Percentiles rank a stretch among this genome's conserved stretches.
phyloP scores from a whole-genome alignment of 2,329 filamentous ascomycete species.

The Chrysoporthe deuterocubensis region DNA sequence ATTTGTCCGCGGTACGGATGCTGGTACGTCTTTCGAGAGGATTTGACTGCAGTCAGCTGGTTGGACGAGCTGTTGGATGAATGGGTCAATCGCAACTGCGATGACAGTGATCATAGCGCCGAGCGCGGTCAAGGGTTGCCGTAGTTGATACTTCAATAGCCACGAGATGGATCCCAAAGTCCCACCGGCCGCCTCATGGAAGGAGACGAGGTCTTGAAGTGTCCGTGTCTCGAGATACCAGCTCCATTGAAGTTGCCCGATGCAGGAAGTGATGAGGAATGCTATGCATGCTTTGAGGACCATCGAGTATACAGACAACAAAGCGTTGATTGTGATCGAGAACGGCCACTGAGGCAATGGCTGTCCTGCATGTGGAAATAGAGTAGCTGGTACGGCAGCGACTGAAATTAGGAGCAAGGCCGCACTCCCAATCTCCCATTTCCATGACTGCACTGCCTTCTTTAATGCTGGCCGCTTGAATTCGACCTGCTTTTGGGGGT shows the following conservation, averaged over 20 bases:
- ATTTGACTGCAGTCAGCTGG: background rate
- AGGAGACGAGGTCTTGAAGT: constrained; percentile 5
- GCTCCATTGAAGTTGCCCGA: constrained; percentile 19
- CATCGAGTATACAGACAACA: constrained; percentile 16
- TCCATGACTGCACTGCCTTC: background rate
- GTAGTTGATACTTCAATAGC: background rate
- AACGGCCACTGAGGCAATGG: constrained; percentile 17
- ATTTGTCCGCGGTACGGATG: constrained; percentile 13
- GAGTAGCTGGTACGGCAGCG: constrained; percentile 8
- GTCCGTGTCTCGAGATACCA: constrained; percentile 14
- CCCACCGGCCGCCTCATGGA: constrained; percentile 1
- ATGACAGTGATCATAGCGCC: constrained; percentile 10
- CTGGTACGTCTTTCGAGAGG: background rate
- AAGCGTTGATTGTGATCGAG: constrained; percentile 14
- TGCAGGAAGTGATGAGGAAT: constrained; percentile 8
- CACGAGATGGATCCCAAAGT: background rate
- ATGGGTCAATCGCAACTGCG: constrained; percentile 14
- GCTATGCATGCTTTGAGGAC: constrained; percentile 2
- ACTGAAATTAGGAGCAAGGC: constrained; percentile 1
- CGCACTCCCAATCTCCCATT: background rate
- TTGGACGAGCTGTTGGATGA: constrained; percentile 18
- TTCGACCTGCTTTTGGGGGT: background rate
- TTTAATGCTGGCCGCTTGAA: background rate
- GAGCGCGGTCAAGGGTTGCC: constrained; percentile 13
- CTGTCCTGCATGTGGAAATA: constrained; percentile 15